Conservation (phyloP, 1,284 basidiomycete genomes). For the Cryptococcus sp. region DNA sequence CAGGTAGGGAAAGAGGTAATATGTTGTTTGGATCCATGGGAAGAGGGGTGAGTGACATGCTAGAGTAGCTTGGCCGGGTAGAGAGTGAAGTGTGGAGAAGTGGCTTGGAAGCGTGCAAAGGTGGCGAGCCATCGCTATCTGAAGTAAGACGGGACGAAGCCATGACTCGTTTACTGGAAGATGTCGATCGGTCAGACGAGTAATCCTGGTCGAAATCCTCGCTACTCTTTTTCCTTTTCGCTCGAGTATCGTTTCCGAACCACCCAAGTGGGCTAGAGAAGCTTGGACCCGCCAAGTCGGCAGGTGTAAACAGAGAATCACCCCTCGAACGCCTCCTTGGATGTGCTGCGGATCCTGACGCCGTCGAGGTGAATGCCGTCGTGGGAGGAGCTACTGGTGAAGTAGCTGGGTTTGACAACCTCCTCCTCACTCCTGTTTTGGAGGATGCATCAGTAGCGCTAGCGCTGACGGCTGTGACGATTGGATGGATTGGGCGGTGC, state of each 20-base stretch:
- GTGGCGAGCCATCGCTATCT: neutral
- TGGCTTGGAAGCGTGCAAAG: neutral
- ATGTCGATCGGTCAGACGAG: neutral
- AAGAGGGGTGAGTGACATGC: conserved; percentile 7
- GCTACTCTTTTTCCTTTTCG: neutral
- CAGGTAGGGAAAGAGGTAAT: conserved; percentile 23
- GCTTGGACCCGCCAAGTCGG: neutral
- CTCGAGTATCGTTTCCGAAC: neutral
- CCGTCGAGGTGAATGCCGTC: neutral
- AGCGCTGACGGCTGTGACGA: neutral
- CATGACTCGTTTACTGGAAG: neutral
- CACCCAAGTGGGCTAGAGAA: neutral
- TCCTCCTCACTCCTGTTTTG: neutral
- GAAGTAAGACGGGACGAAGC: neutral
- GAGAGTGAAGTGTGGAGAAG: neutral
- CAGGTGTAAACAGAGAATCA: neutral
- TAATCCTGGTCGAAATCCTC: neutral
- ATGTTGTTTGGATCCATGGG: conserved; percentile 27
- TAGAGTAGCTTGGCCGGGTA: neutral
- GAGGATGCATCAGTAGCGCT: neutral
- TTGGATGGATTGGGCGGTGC: neutral
- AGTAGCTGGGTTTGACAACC: neutral
- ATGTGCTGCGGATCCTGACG: too few species aligned
- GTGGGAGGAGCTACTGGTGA: neutral
- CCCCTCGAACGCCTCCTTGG: too few species aligned